Base-by-base conservation (phyloP, 148 eudicot genomes). In the Heliosperma pusillum region DNA sequence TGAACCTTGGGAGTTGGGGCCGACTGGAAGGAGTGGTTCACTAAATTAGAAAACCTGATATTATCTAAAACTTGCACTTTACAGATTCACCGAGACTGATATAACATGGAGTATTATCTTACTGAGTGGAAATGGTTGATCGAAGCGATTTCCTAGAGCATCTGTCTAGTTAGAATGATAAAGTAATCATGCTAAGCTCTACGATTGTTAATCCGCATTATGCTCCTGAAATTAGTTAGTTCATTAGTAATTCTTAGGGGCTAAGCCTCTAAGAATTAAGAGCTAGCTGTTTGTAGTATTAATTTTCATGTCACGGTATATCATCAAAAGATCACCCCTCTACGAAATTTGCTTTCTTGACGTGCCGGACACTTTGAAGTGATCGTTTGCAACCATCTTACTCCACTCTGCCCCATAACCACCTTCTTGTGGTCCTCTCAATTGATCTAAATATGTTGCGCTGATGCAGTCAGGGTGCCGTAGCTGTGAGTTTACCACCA, bases 401-500 rank as follows among this genome's bases (percentile, higher is more conserved):
- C 36, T 7, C 3, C 29, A 7, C 16, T 11, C 29, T 33, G 40
- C 5, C 16, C 65, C 29, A 2, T 10, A 40, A 44, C 16, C 52
- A 19, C 25, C n/a, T 29, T 68, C 7, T n/a, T 29, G 67, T 30
- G 15, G 62, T 50, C 8, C 52, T 79, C 70, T 75, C 68, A 64
- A 61, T 26, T 10, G 63, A 70, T 63, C 40, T 59, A 66, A 53
- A 45, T 55, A 57, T 70, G 29, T 56, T 67, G 64, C 26, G 50
- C 53, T 75, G 80, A 40, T 82, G 79, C 81, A 85, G 85, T 67
- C 73, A 61, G 74, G 82, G 75, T 59, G 73, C 72, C 42, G 61
- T 68, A 26, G 71, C 77, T 47, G 80, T 85, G 58, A 85, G 85
- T 64, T 76, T 85, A 58, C 85, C 87, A 53, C 85, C 87, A 71